Conservation (phyloP, 441 rosid genomes). For the Pelargonium exstipulatum region DNA sequence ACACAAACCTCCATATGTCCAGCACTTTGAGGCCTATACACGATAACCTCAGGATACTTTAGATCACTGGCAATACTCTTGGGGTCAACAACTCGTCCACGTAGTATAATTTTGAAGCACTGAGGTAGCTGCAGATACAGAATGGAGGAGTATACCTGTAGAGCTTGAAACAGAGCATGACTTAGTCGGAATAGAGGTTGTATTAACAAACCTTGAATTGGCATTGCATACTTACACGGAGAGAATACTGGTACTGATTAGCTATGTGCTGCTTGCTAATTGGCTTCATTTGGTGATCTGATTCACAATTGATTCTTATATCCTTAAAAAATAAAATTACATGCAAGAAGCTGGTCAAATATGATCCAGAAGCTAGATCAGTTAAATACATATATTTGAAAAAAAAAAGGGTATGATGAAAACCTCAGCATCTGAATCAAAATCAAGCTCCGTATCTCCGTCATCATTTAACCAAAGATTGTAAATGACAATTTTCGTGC, state of each 20-base stretch:
- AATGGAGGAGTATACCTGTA: slow-evolving; percentile 33
- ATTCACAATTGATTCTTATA: slow-evolving; percentile 23
- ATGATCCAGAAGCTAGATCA: background rate
- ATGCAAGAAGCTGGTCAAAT: slow-evolving; percentile 2
- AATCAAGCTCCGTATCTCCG: slow-evolving; percentile 29
- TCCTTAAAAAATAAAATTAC: slow-evolving; percentile 22
- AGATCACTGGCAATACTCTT: slow-evolving; percentile 27
- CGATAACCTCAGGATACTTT: slow-evolving; percentile 19
- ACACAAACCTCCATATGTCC: slow-evolving; percentile 13
- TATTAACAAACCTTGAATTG: background rate
- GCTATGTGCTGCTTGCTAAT: slow-evolving; percentile 16
- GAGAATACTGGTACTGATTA: slow-evolving; percentile 16
- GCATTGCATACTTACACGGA: slow-evolving; percentile 15
- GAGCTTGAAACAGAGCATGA: slow-evolving; percentile 5
- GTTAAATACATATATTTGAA: background rate
- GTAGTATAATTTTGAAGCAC: slow-evolving; percentile 24
- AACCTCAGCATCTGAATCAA: slow-evolving; percentile 30
- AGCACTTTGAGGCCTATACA: slow-evolving; percentile 23
- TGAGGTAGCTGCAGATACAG: slow-evolving; percentile 28
- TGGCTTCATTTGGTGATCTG: background rate
- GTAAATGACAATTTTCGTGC: slow-evolving; percentile 25
- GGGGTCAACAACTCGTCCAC: slow-evolving; percentile 26
- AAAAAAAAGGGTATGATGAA: background rate
- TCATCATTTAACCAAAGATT: slow-evolving; percentile 34
- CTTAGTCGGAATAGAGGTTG: background rate